Evolutionary conservation across 129 eudicot species (phyloP).

Genomic region (Erigeron canadensis): DNA sequence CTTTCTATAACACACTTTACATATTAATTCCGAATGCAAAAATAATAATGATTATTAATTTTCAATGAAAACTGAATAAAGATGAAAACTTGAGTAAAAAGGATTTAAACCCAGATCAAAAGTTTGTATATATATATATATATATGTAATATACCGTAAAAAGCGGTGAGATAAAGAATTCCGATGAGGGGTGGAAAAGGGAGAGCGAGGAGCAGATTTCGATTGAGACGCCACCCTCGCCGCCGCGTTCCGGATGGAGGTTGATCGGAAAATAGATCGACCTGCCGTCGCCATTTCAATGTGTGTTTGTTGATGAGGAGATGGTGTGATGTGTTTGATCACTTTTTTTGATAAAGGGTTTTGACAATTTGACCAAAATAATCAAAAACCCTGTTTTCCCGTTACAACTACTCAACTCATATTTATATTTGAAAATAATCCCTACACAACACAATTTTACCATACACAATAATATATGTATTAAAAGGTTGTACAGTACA

Average conservation of each 20-base stretch:
- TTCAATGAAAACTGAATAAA: too few relatives aligned
- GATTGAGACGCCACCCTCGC: slow-evolving; percentile 30
- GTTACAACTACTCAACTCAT: too few relatives aligned
- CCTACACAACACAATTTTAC: too few relatives aligned
- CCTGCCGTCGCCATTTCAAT: slow-evolving; percentile 37
- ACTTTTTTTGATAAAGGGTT: slow-evolving; percentile 12
- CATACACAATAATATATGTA: too few relatives aligned
- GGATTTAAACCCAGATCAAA: too few relatives aligned
- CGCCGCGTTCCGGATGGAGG: slow-evolving; percentile 33
- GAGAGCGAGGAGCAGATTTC: slow-evolving; percentile 30
- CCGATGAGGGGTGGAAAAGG: slow-evolving; percentile 30
- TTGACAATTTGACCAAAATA: slow-evolving; percentile 6
- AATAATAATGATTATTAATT: background rate
- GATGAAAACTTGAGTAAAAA: too few relatives aligned
- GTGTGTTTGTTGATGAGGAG: background rate
- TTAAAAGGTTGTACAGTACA: too few relatives aligned
- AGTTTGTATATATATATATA: background rate
- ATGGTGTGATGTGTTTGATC: background rate
- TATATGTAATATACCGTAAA: slow-evolving; percentile 28
- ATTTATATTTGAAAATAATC: too few relatives aligned
- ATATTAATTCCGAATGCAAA: background rate
- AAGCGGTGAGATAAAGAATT: slow-evolving; percentile 33
- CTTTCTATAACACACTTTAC: slow-evolving; percentile 4
- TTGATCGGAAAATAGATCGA: slow-evolving; percentile 42
- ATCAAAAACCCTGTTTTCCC: background rate